Percentiles rank a stretch among this genome's conserved stretches.
Conservation (phyloP, 495 filamentous ascomycete genomes). For the Penicillium bovifimosum region DNA sequence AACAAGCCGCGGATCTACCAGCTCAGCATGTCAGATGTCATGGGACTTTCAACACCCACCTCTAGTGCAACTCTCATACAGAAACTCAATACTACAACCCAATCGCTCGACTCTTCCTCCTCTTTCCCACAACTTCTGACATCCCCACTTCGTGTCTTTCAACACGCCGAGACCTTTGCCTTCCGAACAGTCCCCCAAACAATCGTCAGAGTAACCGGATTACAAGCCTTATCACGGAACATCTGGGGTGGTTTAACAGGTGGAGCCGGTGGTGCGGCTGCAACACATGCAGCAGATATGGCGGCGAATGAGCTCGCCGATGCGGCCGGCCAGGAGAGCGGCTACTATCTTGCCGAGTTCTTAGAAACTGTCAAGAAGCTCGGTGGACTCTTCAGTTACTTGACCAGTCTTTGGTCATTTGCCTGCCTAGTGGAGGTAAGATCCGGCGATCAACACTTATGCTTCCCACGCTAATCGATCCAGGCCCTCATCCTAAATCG, state of each 20-base stretch:
- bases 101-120: slow-evolving; percentile 21
- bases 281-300: slow-evolving; percentile 28
- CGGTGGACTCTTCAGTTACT: slow-evolving; percentile 85
- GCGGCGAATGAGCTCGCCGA: slow-evolving; percentile 28
- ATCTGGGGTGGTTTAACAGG: slow-evolving; percentile 22
- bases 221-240: slow-evolving; percentile 21
- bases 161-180: slow-evolving; percentile 35
- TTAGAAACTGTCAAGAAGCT: slow-evolving; percentile 50
- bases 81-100: slow-evolving; percentile 11
- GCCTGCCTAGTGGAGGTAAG: slow-evolving; percentile 71
- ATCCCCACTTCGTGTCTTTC: slow-evolving; percentile 34
- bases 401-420: slow-evolving; percentile 91
- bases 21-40: slow-evolving; percentile 20
- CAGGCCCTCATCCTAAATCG: slow-evolving; percentile 83
- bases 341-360: slow-evolving; percentile 33
- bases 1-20: slow-evolving; percentile 9
- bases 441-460: neutral
- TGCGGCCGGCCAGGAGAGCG: slow-evolving; percentile 23
- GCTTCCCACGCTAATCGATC: slow-evolving; percentile 9
- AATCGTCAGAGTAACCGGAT: slow-evolving; percentile 27
- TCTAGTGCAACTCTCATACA: slow-evolving; percentile 12
- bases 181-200: slow-evolving; percentile 35
- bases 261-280: slow-evolving; percentile 19
- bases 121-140: slow-evolving; percentile 31
- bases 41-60: slow-evolving; percentile 16